Conservation (phyloP, 805 yeast genomes). For the Isabelozyma heimii region DNA sequence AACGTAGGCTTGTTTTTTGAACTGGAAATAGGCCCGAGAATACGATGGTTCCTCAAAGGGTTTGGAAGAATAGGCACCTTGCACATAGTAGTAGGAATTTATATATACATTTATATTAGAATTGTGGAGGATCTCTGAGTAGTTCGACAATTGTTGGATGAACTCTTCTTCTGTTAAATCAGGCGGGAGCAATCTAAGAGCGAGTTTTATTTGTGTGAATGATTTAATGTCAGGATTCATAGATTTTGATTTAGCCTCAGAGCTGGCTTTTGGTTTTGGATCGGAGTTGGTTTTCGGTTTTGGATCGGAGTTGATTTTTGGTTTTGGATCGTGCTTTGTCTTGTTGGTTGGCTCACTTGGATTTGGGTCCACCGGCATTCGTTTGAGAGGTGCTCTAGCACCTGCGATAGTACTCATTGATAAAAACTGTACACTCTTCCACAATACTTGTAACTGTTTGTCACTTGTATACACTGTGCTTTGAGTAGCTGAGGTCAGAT, state of each 20-base stretch:
- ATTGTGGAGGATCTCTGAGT: conserved; percentile 10
- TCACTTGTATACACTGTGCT: no score
- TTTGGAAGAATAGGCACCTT: conserved; percentile 38
- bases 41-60: conserved; percentile 38
- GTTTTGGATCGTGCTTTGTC: no score
- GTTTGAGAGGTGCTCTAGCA: conserved; percentile 9
- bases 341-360: no score
- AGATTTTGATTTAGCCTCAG: not conserved
- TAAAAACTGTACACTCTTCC: conserved; percentile 1
- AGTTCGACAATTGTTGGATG: conserved; percentile 11
- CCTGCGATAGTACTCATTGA: conserved; percentile 7
- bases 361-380: no score
- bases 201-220: conserved; percentile 1
- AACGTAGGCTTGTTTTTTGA: conserved; percentile 24
- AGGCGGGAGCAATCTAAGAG: conserved; percentile 46
- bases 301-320: not conserved
- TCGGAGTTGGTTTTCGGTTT: no score
- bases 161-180: conserved; percentile 25
- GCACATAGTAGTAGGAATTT: conserved; percentile 32
- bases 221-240: not conserved
- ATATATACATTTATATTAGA: conserved; percentile 3
- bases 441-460: no score
- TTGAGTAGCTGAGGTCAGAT: no score
- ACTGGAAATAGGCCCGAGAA: conserved; percentile 41
- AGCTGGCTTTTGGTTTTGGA: not conserved